These are phyloP conservation scores for Ophiostoma montium DNA, from an alignment of 2,329 filamentous ascomycete genomes.

Conservation along the genomic window DNA sequence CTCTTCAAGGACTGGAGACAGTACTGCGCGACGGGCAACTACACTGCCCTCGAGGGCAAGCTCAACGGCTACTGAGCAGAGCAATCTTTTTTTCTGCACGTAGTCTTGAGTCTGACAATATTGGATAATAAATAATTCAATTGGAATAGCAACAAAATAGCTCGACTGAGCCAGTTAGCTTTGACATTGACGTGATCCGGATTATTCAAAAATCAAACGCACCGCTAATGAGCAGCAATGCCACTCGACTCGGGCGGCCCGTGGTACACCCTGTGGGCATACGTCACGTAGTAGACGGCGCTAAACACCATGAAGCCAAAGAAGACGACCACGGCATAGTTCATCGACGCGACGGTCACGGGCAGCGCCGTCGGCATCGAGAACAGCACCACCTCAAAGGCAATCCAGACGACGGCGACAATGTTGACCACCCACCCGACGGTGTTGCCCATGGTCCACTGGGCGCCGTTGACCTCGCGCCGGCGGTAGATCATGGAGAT, in stretches of 20 bases:
- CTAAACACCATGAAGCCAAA: slow-evolving; percentile 49
- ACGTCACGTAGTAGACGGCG: slow-evolving; percentile 51
- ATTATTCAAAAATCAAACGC: too few species aligned
- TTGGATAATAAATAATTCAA: too few species aligned
- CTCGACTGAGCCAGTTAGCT: too few species aligned
- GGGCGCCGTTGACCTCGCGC: slow-evolving; percentile 23
- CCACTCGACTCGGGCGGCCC: not conserved
- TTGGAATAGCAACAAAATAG: too few species aligned
- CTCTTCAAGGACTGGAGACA: too few species aligned
- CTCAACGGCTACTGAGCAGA: too few species aligned
- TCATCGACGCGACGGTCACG: slow-evolving; percentile 45
- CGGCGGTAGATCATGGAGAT: slow-evolving; percentile 27
- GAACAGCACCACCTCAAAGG: slow-evolving; percentile 57
- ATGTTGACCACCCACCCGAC: slow-evolving; percentile 8
- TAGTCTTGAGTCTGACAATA: too few species aligned
- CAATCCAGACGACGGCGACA: slow-evolving; percentile 38
- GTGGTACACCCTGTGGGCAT: slow-evolving; percentile 4
- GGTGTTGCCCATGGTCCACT: slow-evolving; percentile 13
- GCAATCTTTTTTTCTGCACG: too few species aligned
- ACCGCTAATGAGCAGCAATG: not conserved
- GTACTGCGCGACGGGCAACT: too few species aligned
- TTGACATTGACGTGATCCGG: too few species aligned
- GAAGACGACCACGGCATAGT: slow-evolving; percentile 66
- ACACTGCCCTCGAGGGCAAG: too few species aligned
- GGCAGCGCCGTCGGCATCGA: slow-evolving; percentile 56